A percentile compares a stretch with the other conserved stretches of the same genome.
phyloP scores from a whole-genome alignment of 441 rosid genomes.

The Pelargonium citronellum region DNA sequence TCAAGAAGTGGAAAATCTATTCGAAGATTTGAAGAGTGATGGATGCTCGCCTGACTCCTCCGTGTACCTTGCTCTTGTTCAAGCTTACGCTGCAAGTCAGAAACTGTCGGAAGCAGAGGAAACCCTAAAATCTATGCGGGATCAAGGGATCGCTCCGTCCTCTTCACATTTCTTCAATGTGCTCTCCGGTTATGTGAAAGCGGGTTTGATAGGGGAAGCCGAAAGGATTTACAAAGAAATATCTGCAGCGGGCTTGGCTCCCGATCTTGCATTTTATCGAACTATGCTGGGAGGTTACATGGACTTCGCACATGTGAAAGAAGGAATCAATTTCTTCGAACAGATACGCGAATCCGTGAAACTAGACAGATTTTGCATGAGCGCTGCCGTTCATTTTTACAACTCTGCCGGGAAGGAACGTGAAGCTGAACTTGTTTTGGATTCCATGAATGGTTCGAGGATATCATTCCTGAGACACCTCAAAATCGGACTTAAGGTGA shows the following conservation, averaged over 20 bases:
- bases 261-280: constrained; percentile 46
- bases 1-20: constrained; percentile 45
- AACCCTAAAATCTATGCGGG: constrained; percentile 41
- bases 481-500: constrained; percentile 30
- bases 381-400: constrained; percentile 56
- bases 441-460: constrained; percentile 28
- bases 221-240: constrained; percentile 47
- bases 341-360: constrained; percentile 34
- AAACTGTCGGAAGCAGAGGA: constrained; percentile 59
- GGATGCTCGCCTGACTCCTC: constrained; percentile 44
- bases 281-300: constrained; percentile 59
- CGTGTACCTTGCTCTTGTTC: constrained; percentile 48
- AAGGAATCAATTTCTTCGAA: constrained; percentile 51
- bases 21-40: constrained; percentile 53
- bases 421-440: constrained; percentile 32
- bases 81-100: constrained; percentile 42
- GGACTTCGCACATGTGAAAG: constrained; percentile 44
- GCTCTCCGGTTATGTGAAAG: constrained; percentile 47
- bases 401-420: constrained; percentile 38
- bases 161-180: constrained; percentile 51
- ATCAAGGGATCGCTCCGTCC: constrained; percentile 40
- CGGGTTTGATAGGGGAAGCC: constrained; percentile 54
- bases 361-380: constrained; percentile 48
- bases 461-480: constrained; percentile 34
- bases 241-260: constrained; percentile 34